A percentile compares a stretch with the other conserved stretches of the same genome.
Conservation (phyloP, 2,329 filamentous ascomycete species). For the Trichophyton simii region DNA sequence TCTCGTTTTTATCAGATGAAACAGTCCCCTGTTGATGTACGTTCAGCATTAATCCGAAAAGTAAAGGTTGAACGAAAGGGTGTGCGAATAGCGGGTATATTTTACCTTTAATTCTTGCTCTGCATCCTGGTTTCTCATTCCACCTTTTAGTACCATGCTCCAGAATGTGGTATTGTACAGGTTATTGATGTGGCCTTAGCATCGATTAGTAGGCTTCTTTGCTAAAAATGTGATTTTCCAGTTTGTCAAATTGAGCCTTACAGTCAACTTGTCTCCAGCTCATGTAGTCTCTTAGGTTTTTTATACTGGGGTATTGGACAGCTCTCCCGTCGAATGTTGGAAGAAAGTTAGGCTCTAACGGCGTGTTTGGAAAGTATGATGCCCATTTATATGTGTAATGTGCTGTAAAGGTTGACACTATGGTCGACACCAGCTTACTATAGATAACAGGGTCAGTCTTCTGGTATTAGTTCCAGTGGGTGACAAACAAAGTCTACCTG, state of each 20-base stretch:
- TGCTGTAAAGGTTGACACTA: slow-evolving; percentile 86
- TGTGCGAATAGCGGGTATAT: background rate
- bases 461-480: too few relatives aligned
- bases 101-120: slow-evolving; percentile 63
- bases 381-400: slow-evolving; percentile 79
- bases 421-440: slow-evolving; percentile 80
- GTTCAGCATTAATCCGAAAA: background rate
- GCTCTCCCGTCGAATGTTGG: slow-evolving; percentile 89
- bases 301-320: slow-evolving; percentile 72
- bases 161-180: slow-evolving; percentile 97
- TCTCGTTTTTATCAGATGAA: slow-evolving; percentile 86
- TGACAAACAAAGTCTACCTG: slow-evolving; percentile 42
- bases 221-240: background rate
- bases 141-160: slow-evolving; percentile 68
- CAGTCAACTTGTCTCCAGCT: slow-evolving; percentile 96
- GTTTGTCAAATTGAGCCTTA: slow-evolving; percentile 34
- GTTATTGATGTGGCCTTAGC: slow-evolving; percentile 84
- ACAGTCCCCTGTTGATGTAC: slow-evolving; percentile 54
- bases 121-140: slow-evolving; percentile 62
- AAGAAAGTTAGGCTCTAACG: slow-evolving; percentile 54
- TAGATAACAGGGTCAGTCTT: background rate
- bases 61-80: background rate
- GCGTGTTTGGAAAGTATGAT: slow-evolving; percentile 57
- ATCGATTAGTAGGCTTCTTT: background rate
- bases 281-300: slow-evolving; percentile 84